Conservation (phyloP, 2,329 filamentous ascomycete species). For the Ramichloridium luteum region DNA sequence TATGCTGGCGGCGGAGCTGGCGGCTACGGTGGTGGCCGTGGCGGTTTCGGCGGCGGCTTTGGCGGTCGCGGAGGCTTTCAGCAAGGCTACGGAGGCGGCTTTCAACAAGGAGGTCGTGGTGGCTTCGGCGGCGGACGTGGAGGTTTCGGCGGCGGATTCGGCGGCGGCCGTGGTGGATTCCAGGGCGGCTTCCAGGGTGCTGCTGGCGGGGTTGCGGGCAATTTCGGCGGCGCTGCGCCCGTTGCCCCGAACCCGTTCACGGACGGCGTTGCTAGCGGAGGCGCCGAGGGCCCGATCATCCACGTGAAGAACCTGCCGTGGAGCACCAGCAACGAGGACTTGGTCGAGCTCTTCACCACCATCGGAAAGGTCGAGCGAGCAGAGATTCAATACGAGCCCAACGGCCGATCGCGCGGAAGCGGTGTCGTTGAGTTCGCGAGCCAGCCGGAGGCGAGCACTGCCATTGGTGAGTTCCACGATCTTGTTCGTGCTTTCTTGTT, state of each 20-base stretch:
- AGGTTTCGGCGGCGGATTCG: slow-evolving; percentile 47
- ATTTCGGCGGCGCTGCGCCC: slow-evolving; percentile 35
- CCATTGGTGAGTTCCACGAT: slow-evolving; percentile 44
- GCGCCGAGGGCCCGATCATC: slow-evolving; percentile 71
- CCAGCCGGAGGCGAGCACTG: slow-evolving; percentile 74
- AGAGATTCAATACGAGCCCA: slow-evolving; percentile 98
- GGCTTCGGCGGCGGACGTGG: slow-evolving; percentile 39
- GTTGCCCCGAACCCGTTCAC: slow-evolving; percentile 80
- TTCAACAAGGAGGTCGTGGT: slow-evolving; percentile 30
- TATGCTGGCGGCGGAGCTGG: slow-evolving; percentile 54
- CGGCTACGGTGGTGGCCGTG: slow-evolving; percentile 27
- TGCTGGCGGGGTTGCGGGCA: slow-evolving; percentile 24
- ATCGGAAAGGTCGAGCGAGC: slow-evolving; percentile 97
- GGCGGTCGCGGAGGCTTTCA: slow-evolving; percentile 33
- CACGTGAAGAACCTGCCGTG: slow-evolving; percentile 97
- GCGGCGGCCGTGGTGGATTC: slow-evolving; percentile 40
- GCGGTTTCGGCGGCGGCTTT: slow-evolving; percentile 30
- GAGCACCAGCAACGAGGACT: slow-evolving; percentile 97
- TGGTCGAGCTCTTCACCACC: slow-evolving; percentile 91
- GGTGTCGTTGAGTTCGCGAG: slow-evolving; percentile 92
- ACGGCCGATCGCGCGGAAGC: slow-evolving; percentile 84
- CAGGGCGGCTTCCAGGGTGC: slow-evolving; percentile 23
- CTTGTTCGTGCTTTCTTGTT: no score
- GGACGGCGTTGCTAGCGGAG: slow-evolving; percentile 77
- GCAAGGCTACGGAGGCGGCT: slow-evolving; percentile 32